Base-by-base conservation (phyloP, 805 yeast genomes). In the Scheffersomyces coipomensis region DNA sequence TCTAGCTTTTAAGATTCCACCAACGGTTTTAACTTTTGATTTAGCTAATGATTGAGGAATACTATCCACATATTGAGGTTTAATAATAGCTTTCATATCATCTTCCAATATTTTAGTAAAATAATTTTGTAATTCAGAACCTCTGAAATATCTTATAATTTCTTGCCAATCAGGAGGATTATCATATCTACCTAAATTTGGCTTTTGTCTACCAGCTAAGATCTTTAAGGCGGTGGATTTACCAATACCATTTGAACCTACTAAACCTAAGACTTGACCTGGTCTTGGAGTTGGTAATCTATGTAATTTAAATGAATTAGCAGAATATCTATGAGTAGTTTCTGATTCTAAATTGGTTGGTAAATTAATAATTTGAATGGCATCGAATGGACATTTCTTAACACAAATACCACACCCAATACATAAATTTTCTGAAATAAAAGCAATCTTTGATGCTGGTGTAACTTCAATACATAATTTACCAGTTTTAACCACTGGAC, bases 341-440 rank as follows among this genome's bases (percentile, higher is more conserved):
- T 93, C 91, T 35, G 75, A 71, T 39, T 91, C 98, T 61, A 93
- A 76, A 64, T 93, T 90, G 13, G 98, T 91, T 48, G 99, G 99
- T 63, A 93, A 75, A 61, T 93, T 93, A 73, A 93, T 93, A 61
- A 93, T 93, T 58, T 79, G 85, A 57, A 93, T 90, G 47, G 99
- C 99, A 57, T 91, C 96, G 60, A 93, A 93, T 22, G 99, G 99
- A 70, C 99, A 93, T 64, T 89, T 93, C 68, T 93, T 93, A 38
- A 90, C 96, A 78, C 99, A 93, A 54, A 93, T 93, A 89, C 99
- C 99, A 76, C 99, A 93, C 63, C 99, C 99, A 55, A 93, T 91
- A 77, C 99, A 93, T 60, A 93, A 73, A 29, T 73, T 87, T 63
- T 93, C 99, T 13, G 96, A 87, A 43, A 93, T 88, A 64, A 90